Evolutionary conservation across 306 rosid genomes (phyloP).

Genomic region (Cicer pinnatifidum): DNA sequence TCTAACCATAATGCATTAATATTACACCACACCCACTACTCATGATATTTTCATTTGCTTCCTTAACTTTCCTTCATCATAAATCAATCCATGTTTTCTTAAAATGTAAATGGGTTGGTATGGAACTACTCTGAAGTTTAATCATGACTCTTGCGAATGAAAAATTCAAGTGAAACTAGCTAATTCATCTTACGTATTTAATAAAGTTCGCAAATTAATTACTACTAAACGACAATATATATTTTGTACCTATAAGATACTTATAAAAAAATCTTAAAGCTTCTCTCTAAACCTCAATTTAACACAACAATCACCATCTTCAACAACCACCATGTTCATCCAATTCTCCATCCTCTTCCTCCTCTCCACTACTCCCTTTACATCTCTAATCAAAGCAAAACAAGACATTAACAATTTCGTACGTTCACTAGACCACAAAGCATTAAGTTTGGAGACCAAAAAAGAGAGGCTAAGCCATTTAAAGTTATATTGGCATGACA

Average conservation of each 20-base stretch:
- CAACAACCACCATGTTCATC: constrained; percentile 42
- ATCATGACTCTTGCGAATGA: too few relatives aligned
- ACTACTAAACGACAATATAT: too few relatives aligned
- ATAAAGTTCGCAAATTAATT: too few relatives aligned
- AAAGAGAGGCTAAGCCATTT: constrained; percentile 63
- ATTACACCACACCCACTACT: not conserved
- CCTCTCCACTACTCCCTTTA: constrained; percentile 1
- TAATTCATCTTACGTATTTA: too few relatives aligned
- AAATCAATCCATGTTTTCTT: not conserved
- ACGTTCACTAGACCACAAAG: constrained; percentile 43
- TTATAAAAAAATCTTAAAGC: too few relatives aligned
- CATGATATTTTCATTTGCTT: not conserved
- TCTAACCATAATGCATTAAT: not conserved
- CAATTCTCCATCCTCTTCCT: constrained; percentile 32
- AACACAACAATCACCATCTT: not conserved
- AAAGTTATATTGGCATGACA: constrained; percentile 73
- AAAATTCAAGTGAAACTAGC: too few relatives aligned
- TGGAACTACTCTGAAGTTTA: too few relatives aligned
- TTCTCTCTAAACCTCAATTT: constrained; percentile 12
- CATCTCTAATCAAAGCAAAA: not conserved
- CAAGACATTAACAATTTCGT: constrained; percentile 39
- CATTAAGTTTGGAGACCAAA: constrained; percentile 42
- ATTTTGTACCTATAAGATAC: too few relatives aligned
- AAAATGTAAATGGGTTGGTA: not conserved
- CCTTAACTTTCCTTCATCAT: not conserved